These are phyloP conservation scores for Phytophthora meadii DNA, from an alignment of 352 stramenopile genomes.

Conservation along the genomic window DNA sequence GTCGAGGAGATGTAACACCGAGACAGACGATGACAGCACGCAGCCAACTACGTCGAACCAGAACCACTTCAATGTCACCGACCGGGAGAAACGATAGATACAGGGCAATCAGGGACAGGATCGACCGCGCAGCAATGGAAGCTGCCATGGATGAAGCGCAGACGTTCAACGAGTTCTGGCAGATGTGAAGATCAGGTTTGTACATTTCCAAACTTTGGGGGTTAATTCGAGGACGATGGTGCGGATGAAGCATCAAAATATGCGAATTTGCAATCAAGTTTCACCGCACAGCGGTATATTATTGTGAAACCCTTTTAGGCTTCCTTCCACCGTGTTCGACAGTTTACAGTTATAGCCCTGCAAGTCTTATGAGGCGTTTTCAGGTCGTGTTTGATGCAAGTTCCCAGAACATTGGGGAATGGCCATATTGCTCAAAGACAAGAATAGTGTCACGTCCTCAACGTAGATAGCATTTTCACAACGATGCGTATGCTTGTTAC, in stretches of 20 bases:
- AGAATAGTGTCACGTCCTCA: constrained; percentile 19
- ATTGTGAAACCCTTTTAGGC: constrained; percentile 3
- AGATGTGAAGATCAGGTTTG: constrained; percentile 35
- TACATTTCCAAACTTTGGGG: constrained; percentile 4
- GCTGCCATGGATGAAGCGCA: constrained; percentile 41
- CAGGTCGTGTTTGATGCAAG: constrained; percentile 1
- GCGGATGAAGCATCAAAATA: constrained; percentile 20
- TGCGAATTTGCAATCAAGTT: constrained; percentile 22
- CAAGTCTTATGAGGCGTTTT: constrained; percentile 8
- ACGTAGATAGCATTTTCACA: not conserved
- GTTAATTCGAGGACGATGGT: constrained; percentile 14
- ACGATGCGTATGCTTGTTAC: not conserved
- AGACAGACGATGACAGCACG: constrained; percentile 5
- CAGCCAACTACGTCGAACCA: constrained; percentile 18
- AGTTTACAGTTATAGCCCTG: no score
- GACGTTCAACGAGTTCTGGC: constrained; percentile 45
- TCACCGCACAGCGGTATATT: constrained; percentile 7
- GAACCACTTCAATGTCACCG: not conserved
- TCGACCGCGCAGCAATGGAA: constrained; percentile 38
- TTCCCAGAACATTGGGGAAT: constrained; percentile 1
- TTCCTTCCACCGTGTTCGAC: not conserved
- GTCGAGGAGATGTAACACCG: not conserved
- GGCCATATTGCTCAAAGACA: not conserved
- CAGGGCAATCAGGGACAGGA: constrained; percentile 32
- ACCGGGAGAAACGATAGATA: constrained; percentile 17